Percentiles rank a stretch among this genome's conserved stretches.
Evolutionary conservation across 768 basidiomycete species (phyloP).

Genomic region (Russula foetens): DNA sequence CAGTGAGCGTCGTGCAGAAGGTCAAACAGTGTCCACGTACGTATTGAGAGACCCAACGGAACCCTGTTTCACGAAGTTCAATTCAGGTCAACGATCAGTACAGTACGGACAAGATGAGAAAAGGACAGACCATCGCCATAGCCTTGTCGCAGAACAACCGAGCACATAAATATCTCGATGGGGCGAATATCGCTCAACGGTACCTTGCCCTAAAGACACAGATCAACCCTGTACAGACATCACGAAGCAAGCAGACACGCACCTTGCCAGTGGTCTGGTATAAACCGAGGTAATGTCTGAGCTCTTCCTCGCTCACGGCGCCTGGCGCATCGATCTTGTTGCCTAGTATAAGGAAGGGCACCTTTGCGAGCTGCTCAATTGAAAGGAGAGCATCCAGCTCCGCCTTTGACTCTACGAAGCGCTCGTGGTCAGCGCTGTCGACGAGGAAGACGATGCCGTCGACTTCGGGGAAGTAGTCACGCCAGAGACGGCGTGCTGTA

Average conservation of each 20-base stretch:
- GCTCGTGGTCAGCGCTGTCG: slow-evolving; percentile 94
- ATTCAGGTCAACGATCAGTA: neutral
- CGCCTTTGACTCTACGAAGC: slow-evolving; percentile 92
- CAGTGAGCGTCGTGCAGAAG: slow-evolving; percentile 2
- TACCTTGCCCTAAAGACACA: slow-evolving; percentile 72
- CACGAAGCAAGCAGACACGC: slow-evolving; percentile 14
- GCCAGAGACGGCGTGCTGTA: slow-evolving; percentile 92
- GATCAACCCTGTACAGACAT: neutral
- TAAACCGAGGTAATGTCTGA: slow-evolving; percentile 89
- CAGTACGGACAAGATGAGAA: slow-evolving; percentile 1
- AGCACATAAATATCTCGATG: slow-evolving; percentile 99
- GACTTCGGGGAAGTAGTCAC: slow-evolving; percentile 99
- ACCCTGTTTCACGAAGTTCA: slow-evolving; percentile 38
- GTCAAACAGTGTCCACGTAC: slow-evolving; percentile 32
- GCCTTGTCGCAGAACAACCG: slow-evolving; percentile 96
- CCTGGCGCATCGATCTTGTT: slow-evolving; percentile 99
- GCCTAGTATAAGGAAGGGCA: slow-evolving; percentile 96
- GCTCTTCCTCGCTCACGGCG: slow-evolving; percentile 95
- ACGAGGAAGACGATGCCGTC: slow-evolving; percentile 98
- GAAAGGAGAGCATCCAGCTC: slow-evolving; percentile 94
- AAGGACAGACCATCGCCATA: slow-evolving; percentile 78
- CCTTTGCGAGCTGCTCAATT: slow-evolving; percentile 91
- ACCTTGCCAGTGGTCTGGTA: slow-evolving; percentile 99
- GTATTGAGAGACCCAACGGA: slow-evolving; percentile 98
- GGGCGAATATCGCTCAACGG: slow-evolving; percentile 95